These are phyloP conservation scores for Tetrahymena borealis DNA, from an alignment of 73 alveolate species.

Conservation along the genomic window DNA sequence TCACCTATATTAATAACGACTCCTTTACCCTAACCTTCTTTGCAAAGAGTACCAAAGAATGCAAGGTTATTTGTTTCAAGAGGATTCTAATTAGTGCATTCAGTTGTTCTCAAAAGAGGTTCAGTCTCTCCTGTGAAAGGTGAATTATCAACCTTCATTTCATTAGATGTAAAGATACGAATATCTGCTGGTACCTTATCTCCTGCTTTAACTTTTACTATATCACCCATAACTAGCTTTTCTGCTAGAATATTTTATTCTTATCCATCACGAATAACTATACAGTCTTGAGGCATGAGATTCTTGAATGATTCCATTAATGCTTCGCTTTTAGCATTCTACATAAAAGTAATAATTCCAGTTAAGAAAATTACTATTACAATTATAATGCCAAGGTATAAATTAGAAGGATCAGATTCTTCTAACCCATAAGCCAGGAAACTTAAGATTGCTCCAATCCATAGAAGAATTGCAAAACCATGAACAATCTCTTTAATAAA, in stretches of 20 bases:
- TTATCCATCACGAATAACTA: slow-evolving; percentile 73
- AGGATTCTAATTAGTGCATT: slow-evolving; percentile 42
- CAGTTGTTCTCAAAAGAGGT: slow-evolving; percentile 63
- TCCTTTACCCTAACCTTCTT: slow-evolving; percentile 84
- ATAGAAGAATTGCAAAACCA: slow-evolving; percentile 61
- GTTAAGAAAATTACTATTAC: slow-evolving; percentile 52
- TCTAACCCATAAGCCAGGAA: slow-evolving; percentile 60
- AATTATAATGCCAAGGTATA: slow-evolving; percentile 63
- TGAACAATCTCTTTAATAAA: slow-evolving; percentile 60
- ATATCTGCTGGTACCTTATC: slow-evolving; percentile 95
- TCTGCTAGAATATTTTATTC: slow-evolving; percentile 55
- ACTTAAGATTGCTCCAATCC: slow-evolving; percentile 60
- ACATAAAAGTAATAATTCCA: slow-evolving; percentile 57
- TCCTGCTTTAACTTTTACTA: slow-evolving; percentile 76
- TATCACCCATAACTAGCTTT: slow-evolving; percentile 89
- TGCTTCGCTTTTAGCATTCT: slow-evolving; percentile 60
- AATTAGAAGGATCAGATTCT: slow-evolving; percentile 50
- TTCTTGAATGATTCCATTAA: slow-evolving; percentile 70
- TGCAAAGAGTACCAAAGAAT: slow-evolving; percentile 82
- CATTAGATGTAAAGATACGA: slow-evolving; percentile 58
- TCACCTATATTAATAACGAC: slow-evolving; percentile 87
- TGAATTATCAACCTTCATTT: slow-evolving; percentile 82
- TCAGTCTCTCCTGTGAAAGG: slow-evolving; percentile 88
- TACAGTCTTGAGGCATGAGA: slow-evolving; percentile 64
- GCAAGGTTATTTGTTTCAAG: slow-evolving; percentile 46